phyloP scores from a whole-genome alignment of 129 eudicot genomes.

The Artemisia annua region DNA sequence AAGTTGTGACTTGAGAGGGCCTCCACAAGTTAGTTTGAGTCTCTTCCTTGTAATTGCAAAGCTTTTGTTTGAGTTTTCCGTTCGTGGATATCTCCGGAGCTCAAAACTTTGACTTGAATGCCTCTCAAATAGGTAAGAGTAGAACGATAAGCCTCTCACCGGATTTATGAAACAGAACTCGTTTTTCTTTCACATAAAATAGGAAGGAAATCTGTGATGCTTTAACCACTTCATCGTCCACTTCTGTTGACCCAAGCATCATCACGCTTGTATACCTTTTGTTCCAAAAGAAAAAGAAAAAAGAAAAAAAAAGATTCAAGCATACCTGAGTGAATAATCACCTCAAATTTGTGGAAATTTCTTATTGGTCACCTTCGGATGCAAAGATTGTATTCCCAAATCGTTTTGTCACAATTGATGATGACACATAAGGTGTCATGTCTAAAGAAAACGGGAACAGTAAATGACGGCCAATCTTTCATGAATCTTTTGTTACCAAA shows the following conservation, averaged over 20 bases:
- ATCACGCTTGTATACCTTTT: not conserved
- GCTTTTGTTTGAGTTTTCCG: too few species aligned
- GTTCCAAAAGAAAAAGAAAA: too few species aligned
- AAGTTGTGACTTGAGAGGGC: too few species aligned
- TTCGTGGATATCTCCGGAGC: too few species aligned
- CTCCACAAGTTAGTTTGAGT: too few species aligned
- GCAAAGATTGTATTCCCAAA: slow-evolving; percentile 60
- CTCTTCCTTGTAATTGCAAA: too few species aligned
- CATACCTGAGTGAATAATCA: not conserved
- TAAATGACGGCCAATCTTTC: slow-evolving; percentile 62
- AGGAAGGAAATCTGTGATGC: not conserved
- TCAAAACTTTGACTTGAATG: too few species aligned
- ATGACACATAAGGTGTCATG: slow-evolving; percentile 66
- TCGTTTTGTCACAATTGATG: not conserved
- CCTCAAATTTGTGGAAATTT: slow-evolving; percentile 53
- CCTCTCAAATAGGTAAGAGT: too few species aligned
- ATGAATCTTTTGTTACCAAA: slow-evolving; percentile 42
- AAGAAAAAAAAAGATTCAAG: too few species aligned
- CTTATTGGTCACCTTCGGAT: slow-evolving; percentile 57
- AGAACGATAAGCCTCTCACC: too few species aligned
- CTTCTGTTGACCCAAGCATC: not conserved
- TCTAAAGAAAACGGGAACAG: slow-evolving; percentile 76
- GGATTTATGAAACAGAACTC: too few species aligned
- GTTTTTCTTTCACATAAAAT: not conserved
- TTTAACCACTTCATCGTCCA: not conserved